Percentiles rank a stretch among this genome's conserved stretches.
Conservation (phyloP, 2,329 filamentous ascomycete genomes). For the Penicillium hesseltinei region DNA sequence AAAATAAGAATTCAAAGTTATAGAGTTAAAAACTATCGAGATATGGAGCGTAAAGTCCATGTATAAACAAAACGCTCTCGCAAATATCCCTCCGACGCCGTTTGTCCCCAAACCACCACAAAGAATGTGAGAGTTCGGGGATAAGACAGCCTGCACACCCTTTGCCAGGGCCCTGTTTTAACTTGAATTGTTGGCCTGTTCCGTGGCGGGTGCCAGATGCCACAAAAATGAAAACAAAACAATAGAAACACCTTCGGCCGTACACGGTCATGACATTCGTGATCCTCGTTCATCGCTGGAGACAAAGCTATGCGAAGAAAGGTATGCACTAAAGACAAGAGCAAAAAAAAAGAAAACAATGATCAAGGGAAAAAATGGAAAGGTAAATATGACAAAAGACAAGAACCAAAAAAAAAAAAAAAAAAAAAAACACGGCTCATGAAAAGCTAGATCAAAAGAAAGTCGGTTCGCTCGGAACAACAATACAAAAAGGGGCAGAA, state of each 20-base stretch:
- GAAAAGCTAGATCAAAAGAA: constrained; percentile 26
- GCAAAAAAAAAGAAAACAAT: constrained; percentile 22
- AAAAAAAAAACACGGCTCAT: constrained; percentile 12
- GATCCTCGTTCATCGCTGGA: constrained; percentile 42
- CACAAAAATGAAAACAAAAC: constrained; percentile 19
- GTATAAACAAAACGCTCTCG: constrained; percentile 21
- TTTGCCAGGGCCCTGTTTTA: background rate
- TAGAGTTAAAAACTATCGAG: background rate
- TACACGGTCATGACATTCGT: constrained; percentile 44
- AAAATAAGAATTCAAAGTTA: background rate
- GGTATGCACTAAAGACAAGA: constrained; percentile 35
- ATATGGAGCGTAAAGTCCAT: constrained; percentile 2
- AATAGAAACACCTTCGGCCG: constrained; percentile 31
- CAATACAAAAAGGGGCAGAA: constrained; percentile 9
- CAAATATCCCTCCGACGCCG: constrained; percentile 13
- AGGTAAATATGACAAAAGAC: constrained; percentile 31
- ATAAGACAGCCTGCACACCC: constrained; percentile 5
- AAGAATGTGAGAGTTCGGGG: constrained; percentile 14
- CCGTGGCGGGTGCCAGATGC: constrained; percentile 4
- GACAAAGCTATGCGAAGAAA: constrained; percentile 38
- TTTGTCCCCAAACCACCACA: constrained; percentile 11
- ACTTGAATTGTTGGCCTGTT: constrained; percentile 8
- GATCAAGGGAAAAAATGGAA: constrained; percentile 23
- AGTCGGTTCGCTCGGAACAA: constrained; percentile 19
- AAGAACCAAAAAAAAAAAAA: background rate